phyloP scores from a whole-genome alignment of 345 rosid species.

The Aquilaria sinensis region DNA sequence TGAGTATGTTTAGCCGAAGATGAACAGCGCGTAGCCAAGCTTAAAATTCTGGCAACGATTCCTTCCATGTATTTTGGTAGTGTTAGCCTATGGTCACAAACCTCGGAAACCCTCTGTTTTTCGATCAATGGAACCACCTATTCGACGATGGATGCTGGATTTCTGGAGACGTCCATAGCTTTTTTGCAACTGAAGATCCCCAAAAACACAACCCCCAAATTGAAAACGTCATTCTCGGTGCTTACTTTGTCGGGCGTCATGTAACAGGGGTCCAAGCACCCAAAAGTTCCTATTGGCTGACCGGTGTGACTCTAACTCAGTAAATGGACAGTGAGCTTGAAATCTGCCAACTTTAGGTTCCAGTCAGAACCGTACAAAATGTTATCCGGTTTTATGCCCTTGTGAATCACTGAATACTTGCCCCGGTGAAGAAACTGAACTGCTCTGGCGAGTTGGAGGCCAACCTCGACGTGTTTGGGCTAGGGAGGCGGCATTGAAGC shows the following conservation, averaged over 20 bases:
- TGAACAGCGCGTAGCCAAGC: slow-evolving; percentile 54
- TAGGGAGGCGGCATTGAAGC: slow-evolving; percentile 32
- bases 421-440: slow-evolving; percentile 49
- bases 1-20: slow-evolving; percentile 32
- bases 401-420: slow-evolving; percentile 43
- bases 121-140: slow-evolving; percentile 56
- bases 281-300: slow-evolving; percentile 70
- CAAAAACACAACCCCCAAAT: slow-evolving; percentile 60
- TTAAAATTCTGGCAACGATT: slow-evolving; percentile 29
- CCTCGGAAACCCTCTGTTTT: slow-evolving; percentile 19
- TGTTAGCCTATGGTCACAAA: slow-evolving; percentile 37
- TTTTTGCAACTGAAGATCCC: slow-evolving; percentile 66
- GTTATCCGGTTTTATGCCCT: slow-evolving; percentile 73
- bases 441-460: slow-evolving; percentile 53
- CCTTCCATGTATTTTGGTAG: slow-evolving; percentile 25
- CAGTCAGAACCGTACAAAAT: slow-evolving; percentile 48
- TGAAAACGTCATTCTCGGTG: slow-evolving; percentile 49
- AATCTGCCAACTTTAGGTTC: slow-evolving; percentile 59
- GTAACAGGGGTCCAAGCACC: slow-evolving; percentile 73
- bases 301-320: slow-evolving; percentile 3
- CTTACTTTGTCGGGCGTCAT: slow-evolving; percentile 46
- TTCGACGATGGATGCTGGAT: slow-evolving; percentile 54
- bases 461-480: slow-evolving; percentile 52
- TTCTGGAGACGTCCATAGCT: slow-evolving; percentile 42
- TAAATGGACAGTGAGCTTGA: slow-evolving; percentile 51